Evolutionary conservation across 441 rosid genomes (phyloP).

Genomic region (Geranium incanum): DNA sequence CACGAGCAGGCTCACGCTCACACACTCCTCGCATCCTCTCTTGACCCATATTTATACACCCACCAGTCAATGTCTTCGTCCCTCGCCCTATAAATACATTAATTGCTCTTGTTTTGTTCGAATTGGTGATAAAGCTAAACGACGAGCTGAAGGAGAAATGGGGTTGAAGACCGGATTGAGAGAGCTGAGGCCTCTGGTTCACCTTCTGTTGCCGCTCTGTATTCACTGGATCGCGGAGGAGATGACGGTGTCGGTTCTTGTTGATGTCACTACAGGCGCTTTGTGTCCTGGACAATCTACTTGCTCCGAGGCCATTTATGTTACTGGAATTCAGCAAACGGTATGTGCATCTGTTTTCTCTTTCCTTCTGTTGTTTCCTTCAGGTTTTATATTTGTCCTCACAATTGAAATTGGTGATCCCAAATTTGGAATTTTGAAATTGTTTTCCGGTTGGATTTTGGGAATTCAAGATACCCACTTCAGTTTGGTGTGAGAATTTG

Average conservation of each 20-base stretch:
- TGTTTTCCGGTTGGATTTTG: background rate
- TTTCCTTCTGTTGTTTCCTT: background rate
- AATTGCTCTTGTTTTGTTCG: background rate
- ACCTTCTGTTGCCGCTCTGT: slow-evolving; percentile 41
- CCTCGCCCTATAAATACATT: background rate
- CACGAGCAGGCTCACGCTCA: background rate
- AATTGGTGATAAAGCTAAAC: background rate
- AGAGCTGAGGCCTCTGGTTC: slow-evolving; percentile 40
- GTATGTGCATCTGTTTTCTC: slow-evolving; percentile 15
- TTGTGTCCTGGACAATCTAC: slow-evolving; percentile 42
- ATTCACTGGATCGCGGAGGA: slow-evolving; percentile 50
- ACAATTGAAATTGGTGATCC: background rate
- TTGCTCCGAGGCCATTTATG: slow-evolving; percentile 45
- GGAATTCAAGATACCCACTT: slow-evolving; percentile 4
- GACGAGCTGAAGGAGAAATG: slow-evolving; percentile 17
- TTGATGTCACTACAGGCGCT: slow-evolving; percentile 44
- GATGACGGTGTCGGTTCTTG: slow-evolving; percentile 59
- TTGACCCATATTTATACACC: slow-evolving; percentile 4
- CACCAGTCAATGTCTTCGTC: background rate
- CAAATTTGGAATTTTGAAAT: background rate
- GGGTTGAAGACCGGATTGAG: slow-evolving; percentile 25
- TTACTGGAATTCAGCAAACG: slow-evolving; percentile 50
- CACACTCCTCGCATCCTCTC: background rate
- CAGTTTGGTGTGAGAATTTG: background rate
- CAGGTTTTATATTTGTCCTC: too few species aligned